These are phyloP conservation scores for Geotrichum reessii DNA, from an alignment of 1,139 yeast species.

Conservation along the genomic window DNA sequence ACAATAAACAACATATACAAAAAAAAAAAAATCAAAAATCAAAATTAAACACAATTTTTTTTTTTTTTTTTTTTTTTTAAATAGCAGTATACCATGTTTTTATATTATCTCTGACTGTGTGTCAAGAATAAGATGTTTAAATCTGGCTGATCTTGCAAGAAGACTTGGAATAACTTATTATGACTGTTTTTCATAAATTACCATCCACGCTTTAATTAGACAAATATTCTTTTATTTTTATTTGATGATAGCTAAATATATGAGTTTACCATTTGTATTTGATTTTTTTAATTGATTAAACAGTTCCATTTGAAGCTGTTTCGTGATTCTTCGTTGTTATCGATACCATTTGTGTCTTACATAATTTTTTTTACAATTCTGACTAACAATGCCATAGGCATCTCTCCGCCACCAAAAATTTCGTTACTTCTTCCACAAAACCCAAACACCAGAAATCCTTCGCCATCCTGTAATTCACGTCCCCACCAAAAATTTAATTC, in stretches of 20 bases:
- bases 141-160: too few species aligned
- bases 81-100: background rate
- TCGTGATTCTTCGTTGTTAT: background rate
- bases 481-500: constrained; percentile 2
- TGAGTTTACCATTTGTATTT: too few species aligned
- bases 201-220: too few species aligned
- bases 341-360: background rate
- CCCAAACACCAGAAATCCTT: background rate
- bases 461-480: background rate
- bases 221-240: too few species aligned
- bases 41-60: too few species aligned
- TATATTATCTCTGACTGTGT: too few species aligned
- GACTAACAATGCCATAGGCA: background rate
- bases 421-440: background rate
- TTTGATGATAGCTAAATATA: too few species aligned
- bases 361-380: background rate
- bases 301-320: background rate
- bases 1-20: too few species aligned
- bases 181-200: too few species aligned
- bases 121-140: too few species aligned
- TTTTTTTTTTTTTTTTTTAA: background rate
- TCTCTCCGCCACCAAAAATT: background rate
- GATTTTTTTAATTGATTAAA: background rate
- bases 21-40: too few species aligned
- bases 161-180: too few species aligned